phyloP scores from a whole-genome alignment of 371 early-diverging fungal genomes.

The Mucor plumbeus region DNA sequence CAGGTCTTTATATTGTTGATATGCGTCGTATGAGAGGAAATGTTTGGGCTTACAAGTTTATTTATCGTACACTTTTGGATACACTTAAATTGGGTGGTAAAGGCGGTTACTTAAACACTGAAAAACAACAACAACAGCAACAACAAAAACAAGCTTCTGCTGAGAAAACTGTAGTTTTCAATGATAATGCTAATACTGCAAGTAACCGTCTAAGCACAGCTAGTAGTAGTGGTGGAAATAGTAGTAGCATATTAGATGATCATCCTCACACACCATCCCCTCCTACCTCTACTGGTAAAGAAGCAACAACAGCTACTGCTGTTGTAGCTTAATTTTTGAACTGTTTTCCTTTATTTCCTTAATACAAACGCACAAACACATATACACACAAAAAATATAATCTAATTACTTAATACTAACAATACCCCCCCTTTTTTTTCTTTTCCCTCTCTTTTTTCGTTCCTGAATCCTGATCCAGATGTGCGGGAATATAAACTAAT shows the following conservation, averaged over 20 bases:
- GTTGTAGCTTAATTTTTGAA: not conserved
- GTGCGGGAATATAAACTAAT: too few species aligned
- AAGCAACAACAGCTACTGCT: not conserved
- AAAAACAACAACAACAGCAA: not conserved
- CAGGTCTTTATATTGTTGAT: constrained; percentile 89
- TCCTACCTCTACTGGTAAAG: not conserved
- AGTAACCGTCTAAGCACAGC: constrained; percentile 19
- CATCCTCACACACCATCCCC: constrained; percentile 1
- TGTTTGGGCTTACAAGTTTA: constrained; percentile 91
- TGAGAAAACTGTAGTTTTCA: not conserved
- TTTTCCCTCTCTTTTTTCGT: too few species aligned
- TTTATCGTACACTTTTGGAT: constrained; percentile 78
- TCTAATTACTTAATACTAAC: too few species aligned
- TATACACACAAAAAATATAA: not conserved
- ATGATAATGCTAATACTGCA: not conserved
- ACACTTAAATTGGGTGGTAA: constrained; percentile 62
- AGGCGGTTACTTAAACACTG: constrained; percentile 41
- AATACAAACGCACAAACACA: too few species aligned
- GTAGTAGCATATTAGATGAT: constrained; percentile 10
- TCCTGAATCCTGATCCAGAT: too few species aligned
- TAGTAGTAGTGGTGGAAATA: constrained; percentile 24
- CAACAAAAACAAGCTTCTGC: not conserved
- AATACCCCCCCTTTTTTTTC: too few species aligned
- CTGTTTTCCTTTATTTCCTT: too few species aligned
- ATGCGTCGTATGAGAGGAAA: constrained; percentile 91